Percentiles rank a stretch among this genome's conserved stretches.
phyloP scores from a whole-genome alignment of 169 alveolate genomes.

The Plasmodium falciparum region DNA sequence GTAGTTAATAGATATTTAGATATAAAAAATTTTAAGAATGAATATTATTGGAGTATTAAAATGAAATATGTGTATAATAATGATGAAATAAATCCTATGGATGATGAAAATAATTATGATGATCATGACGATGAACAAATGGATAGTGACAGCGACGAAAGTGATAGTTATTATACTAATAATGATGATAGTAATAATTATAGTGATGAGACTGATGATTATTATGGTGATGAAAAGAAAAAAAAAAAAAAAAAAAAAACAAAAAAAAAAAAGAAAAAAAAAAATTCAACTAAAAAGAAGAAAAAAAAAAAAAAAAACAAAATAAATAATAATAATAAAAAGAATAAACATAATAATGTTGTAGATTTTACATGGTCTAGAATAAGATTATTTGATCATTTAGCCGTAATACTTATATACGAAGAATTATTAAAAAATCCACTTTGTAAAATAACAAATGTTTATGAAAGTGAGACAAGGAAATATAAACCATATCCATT shows the following conservation, averaged over 20 bases:
- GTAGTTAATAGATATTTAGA: slow-evolving; percentile 96
- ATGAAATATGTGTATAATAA: slow-evolving; percentile 76
- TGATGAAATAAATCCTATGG: background rate
- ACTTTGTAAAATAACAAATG: slow-evolving; percentile 46
- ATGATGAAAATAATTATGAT: slow-evolving; percentile 15
- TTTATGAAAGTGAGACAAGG: slow-evolving; percentile 66
- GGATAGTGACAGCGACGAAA: slow-evolving; percentile 13
- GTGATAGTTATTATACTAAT: background rate
- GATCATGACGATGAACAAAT: background rate
- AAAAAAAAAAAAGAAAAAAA: background rate
- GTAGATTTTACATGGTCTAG: slow-evolving; percentile 77
- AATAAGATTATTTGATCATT: slow-evolving; percentile 65
- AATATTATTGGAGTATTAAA: slow-evolving; percentile 94
- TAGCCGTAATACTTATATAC: slow-evolving; percentile 64
- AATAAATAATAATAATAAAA: background rate
- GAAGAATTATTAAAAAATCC: slow-evolving; percentile 61
- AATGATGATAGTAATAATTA: background rate
- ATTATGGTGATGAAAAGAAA: background rate
- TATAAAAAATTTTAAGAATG: slow-evolving; percentile 92
- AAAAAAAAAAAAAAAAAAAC: no score
- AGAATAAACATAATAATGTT: background rate
- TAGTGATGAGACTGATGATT: no score
- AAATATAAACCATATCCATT: slow-evolving; percentile 92
- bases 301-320: background rate
- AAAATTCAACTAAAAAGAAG: background rate